Percentiles rank a stretch among this genome's conserved stretches.
phyloP scores from a whole-genome alignment of 768 basidiomycete genomes.

The Boletus vinaceobasis region DNA sequence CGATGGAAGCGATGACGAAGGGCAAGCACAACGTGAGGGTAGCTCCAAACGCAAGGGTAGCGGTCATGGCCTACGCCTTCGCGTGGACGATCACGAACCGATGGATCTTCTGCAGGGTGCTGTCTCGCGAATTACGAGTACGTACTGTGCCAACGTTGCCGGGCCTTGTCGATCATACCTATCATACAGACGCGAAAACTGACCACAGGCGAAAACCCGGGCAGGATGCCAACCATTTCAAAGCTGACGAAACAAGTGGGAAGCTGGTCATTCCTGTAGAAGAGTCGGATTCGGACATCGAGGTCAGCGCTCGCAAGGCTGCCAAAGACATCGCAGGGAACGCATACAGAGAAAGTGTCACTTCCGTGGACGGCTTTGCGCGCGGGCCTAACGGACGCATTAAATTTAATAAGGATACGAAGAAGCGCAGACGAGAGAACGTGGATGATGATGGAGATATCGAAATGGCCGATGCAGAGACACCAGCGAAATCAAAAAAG shows the following conservation, averaged over 20 bases:
- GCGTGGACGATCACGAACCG: conserved; percentile 87
- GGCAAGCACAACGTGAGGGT: conserved; percentile 29
- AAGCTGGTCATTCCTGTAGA: conserved; percentile 72
- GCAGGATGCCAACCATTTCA: conserved; percentile 83
- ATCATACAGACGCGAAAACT: conserved; percentile 39
- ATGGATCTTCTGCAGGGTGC: conserved; percentile 91
- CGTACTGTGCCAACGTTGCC: conserved; percentile 24
- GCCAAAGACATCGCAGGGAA: conserved; percentile 60
- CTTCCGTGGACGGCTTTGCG: conserved; percentile 86
- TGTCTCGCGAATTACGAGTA: conserved; percentile 66
- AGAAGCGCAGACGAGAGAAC: conserved; percentile 78
- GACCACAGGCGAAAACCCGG: conserved; percentile 72
- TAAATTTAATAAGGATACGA: conserved; percentile 97
- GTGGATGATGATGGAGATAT: conserved; percentile 59
- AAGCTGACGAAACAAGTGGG: conserved; percentile 78
- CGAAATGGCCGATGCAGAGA: conserved; percentile 73
- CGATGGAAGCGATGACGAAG: conserved; percentile 67
- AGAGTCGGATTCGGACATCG: conserved; percentile 46
- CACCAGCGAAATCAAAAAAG: conserved; percentile 40
- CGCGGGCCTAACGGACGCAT: conserved; percentile 80
- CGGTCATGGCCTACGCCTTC: conserved; percentile 60
- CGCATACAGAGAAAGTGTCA: conserved; percentile 81
- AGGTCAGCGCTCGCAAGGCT: conserved; percentile 37
- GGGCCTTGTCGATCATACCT: conserved; percentile 1
- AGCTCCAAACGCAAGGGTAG: conserved; percentile 35